A percentile compares a stretch with the other conserved stretches of the same genome.
Evolutionary conservation across 2,329 filamentous ascomycete genomes (phyloP).

Genomic region (Sclerotinia borealis): DNA sequence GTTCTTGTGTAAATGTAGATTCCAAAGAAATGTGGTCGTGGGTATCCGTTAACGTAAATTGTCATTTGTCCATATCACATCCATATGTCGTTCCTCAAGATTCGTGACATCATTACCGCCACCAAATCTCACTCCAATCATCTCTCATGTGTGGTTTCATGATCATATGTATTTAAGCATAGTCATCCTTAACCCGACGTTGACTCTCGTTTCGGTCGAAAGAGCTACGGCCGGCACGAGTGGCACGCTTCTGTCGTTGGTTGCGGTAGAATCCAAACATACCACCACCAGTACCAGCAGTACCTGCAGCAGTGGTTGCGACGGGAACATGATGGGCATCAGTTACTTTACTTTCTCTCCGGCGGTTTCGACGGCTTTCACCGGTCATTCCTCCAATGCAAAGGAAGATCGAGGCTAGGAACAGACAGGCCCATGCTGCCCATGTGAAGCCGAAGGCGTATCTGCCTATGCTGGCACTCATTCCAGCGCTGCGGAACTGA

Average conservation of each 20-base stretch:
- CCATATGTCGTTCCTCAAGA: background rate
- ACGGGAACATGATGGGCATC: background rate
- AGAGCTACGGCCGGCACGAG: background rate
- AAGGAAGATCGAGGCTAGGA: conserved; percentile 63
- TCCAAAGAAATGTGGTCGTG: background rate
- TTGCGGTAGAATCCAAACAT: conserved; percentile 7
- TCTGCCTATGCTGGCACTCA: conserved; percentile 53
- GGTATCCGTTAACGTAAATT: background rate
- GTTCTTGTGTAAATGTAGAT: background rate
- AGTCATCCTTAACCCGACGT: conserved; percentile 9
- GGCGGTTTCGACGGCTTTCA: background rate
- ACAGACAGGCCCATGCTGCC: conserved; percentile 60
- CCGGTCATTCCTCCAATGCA: conserved; percentile 46
- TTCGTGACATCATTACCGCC: background rate
- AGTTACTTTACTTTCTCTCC: background rate
- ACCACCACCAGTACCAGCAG: background rate
- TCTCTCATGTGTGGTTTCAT: background rate
- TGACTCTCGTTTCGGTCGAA: conserved; percentile 2
- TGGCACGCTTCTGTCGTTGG: background rate
- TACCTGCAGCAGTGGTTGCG: background rate
- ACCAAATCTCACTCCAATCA: background rate
- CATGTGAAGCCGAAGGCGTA: conserved; percentile 75
- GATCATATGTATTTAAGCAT: conserved; percentile 2
- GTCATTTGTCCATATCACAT: background rate
- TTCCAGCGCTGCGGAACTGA: conserved; percentile 51